Evolutionary conservation across 208 protist species (phyloP).

Genomic region (Naegleria lovaniensis): DNA sequence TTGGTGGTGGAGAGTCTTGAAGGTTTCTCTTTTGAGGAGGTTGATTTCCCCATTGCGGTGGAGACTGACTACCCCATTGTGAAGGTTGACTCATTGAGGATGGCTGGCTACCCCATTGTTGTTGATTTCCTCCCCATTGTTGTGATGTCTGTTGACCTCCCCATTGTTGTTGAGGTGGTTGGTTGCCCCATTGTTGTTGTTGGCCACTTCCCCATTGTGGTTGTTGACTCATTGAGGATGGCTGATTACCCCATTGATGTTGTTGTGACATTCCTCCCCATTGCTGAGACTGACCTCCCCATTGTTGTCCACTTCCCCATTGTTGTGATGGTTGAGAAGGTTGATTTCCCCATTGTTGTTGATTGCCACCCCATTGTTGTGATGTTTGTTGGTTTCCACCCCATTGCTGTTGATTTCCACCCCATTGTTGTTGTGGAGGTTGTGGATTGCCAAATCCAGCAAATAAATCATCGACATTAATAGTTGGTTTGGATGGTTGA

Average conservation of each 20-base stretch:
- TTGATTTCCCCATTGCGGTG: background rate
- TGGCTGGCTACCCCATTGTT: background rate
- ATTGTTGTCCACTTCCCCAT: background rate
- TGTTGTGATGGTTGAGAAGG: background rate
- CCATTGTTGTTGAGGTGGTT: background rate
- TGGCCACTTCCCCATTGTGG: background rate
- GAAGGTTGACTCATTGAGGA: background rate
- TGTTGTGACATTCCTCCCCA: background rate
- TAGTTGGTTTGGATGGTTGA: background rate
- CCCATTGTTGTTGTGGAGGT: background rate
- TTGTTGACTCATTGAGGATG: background rate
- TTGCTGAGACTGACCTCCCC: too few relatives aligned
- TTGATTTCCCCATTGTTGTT: background rate
- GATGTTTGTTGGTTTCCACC: background rate
- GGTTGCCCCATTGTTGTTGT: background rate
- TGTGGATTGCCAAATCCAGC: background rate
- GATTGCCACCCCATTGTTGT: background rate
- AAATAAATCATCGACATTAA: slow-evolving; percentile 20
- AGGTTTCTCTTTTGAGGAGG: background rate
- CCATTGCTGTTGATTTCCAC: background rate
- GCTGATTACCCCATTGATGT: background rate
- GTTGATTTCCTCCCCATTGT: background rate
- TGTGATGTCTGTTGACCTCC: background rate
- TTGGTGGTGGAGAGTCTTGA: background rate
- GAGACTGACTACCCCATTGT: background rate